Evolutionary conservation across 371 early-diverging fungal genomes (phyloP), one percentile per base, ranked within the genome.

Genomic region (Mucor saturninus): DNA sequence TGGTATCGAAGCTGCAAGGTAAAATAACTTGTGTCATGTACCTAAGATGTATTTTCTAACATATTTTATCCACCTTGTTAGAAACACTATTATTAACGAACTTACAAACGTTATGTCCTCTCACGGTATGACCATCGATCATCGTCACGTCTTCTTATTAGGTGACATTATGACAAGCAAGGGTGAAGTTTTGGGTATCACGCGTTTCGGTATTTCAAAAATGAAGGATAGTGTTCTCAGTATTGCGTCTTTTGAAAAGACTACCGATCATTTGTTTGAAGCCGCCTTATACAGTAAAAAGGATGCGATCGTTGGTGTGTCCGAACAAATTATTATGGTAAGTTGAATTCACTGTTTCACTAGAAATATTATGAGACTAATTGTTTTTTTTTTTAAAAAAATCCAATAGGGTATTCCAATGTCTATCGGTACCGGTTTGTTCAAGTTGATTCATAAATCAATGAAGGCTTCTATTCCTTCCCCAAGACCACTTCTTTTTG

Each of bases 161-260:
- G 98, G 96, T 58, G 99, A 99, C 80, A 90, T 99, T 56, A 99
- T 99, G 99, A 93, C 97, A 2, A 96, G 88, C 83, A 97, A 95
- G 90, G 99, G 99, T 45, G 98, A 99, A 79, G 91, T 99, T 4
- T 80, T 98, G 29, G 99, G 99, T 67, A 98, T 99, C 62, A 99
- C 99, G 28, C 94, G 99, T 38, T 97, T 96, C 81, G 99, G 99
- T 77, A 95, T 99, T 60, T 92, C 96, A 61, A 98, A 98, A 86
- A 98, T 99, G 98, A 96, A 95, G 74, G 96, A 96, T 73, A 93
- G 94, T 70, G 99, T 99, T n/a, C 90, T 99, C 64, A 99, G 99
- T 97, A 86, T 99, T 69, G 99, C 99, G 2, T 97, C 98, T 39
- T 99, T 99, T 77, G 99, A 99, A 81, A 98, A 98, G 86, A 99